These are phyloP conservation scores for Pythium rhizo-oryzae DNA, from an alignment of 352 stramenopile genomes.

Conservation along the genomic window DNA sequence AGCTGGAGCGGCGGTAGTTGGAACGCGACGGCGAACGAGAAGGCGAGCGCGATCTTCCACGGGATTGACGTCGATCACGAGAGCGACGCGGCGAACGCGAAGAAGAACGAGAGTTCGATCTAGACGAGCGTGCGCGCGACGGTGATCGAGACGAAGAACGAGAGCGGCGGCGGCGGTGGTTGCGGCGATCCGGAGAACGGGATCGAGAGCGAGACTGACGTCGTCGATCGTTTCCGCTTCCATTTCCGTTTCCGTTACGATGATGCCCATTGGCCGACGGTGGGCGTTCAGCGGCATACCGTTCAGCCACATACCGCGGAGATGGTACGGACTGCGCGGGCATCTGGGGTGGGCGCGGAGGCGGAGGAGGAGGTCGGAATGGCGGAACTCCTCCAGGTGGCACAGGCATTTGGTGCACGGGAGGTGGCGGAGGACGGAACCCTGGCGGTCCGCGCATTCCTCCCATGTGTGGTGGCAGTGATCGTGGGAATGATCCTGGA, in stretches of 20 bases:
- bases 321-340: constrained; percentile 9
- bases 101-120: constrained; percentile 38
- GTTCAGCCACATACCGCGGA: constrained; percentile 3
- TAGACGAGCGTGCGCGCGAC: constrained; percentile 19
- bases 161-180: constrained; percentile 8
- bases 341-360: constrained; percentile 10
- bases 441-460: neutral
- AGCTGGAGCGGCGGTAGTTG: constrained; percentile 11
- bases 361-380: constrained; percentile 22
- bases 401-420: constrained; percentile 3
- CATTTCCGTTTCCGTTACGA: constrained; percentile 11
- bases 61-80: constrained; percentile 28
- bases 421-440: constrained; percentile 16
- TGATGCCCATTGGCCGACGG: constrained; percentile 8
- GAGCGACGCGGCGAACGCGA: constrained; percentile 37
- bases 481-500: constrained; percentile 12
- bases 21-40: constrained; percentile 20
- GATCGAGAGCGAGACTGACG: constrained; percentile 15
- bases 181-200: constrained; percentile 24
- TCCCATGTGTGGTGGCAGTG: constrained; percentile 19
- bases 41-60: constrained; percentile 15
- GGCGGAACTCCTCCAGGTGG: constrained; percentile 14
- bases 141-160: constrained; percentile 31
- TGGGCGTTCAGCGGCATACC: neutral
- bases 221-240: constrained; percentile 4